A percentile compares a stretch with the other conserved stretches of the same genome.
These are phyloP conservation scores for Coemansia sp. DNA, from an alignment of 192 early-diverging fungal species.

Conservation along the genomic window DNA sequence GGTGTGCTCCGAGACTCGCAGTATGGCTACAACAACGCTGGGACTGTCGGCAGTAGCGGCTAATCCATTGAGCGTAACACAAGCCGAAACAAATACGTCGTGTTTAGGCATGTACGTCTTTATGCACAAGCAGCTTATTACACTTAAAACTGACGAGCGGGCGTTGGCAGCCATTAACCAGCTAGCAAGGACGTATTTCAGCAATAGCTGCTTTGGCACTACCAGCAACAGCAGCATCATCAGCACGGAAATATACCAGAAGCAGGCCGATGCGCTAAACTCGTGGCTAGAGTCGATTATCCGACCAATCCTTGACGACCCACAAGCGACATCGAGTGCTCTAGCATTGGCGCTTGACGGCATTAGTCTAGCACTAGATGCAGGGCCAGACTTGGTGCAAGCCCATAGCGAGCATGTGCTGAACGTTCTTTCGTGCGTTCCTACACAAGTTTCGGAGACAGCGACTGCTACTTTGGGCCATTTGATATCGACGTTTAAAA, in stretches of 20 bases:
- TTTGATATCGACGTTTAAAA: conserved; percentile 24
- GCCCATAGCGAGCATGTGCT: conserved; percentile 17
- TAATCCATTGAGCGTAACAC: conserved; percentile 17
- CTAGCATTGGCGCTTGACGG: conserved; percentile 21
- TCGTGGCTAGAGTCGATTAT: conserved; percentile 25
- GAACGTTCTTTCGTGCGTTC: conserved; percentile 17
- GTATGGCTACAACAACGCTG: conserved; percentile 22
- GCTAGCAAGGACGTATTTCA: conserved; percentile 32
- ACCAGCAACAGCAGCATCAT: conserved; percentile 10
- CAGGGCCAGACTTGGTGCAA: conserved; percentile 30
- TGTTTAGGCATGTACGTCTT: conserved; percentile 36
- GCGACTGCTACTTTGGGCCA: conserved; percentile 15
- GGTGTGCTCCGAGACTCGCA: conserved; percentile 35
- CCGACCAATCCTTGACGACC: conserved; percentile 12
- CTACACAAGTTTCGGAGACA: not conserved
- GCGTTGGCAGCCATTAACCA: conserved; percentile 22
- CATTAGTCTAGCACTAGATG: conserved; percentile 29
- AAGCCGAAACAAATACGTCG: conserved; percentile 17
- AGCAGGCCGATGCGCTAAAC: conserved; percentile 16
- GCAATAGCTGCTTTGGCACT: conserved; percentile 36
- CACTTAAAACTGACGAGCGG: conserved; percentile 9
- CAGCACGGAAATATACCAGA: conserved; percentile 19
- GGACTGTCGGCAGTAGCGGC: conserved; percentile 36
- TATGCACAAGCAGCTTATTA: conserved; percentile 17
- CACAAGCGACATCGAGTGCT: not conserved